Base-by-base conservation (phyloP, 2,329 filamentous ascomycete species). In the Arachnopeziza araneosa region DNA sequence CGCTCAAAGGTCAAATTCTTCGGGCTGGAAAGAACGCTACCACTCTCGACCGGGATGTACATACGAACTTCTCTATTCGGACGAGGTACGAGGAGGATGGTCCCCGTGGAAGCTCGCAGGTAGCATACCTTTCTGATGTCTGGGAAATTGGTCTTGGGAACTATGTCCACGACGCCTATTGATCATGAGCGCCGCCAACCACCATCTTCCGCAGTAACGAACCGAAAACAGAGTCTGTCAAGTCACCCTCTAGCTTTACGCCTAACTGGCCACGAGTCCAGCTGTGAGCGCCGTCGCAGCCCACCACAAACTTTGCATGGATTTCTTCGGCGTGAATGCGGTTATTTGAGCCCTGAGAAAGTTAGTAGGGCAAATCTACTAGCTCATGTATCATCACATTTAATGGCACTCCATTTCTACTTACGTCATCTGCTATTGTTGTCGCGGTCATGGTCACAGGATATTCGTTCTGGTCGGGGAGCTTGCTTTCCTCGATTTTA, bases 301-400 rank as follows among this genome's bases (percentile, higher is more conserved):
- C 87, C 5, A 91, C 77, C 50, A 90, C 76, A 64, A 88, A 90
- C 69, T 87, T 87, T 10, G 82, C 79, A 49, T 75, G 78, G 1
- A 87, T 74, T 0, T 73, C 73, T 3, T 82, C 83, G 36, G 36
- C 36, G 36, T 44, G 36, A 44, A 44, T 19, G 36, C 36, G 36
- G 12, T 44, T 44, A 44, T 5, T 44, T 44, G 36, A 44, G 36
- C 36, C 36, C 36, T 44, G 36, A 44, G 36, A 14, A 44, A 44
- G 36, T 44, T 44, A 44, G 36, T 44, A 44, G 17, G 17, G 36
- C 36, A 14, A 44, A 44, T 44, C 36, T 44, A 61, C 84, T 83
- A 44, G 83, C 81, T 7, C 73, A 70, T 17, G 69, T 77, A 59
- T 71, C 17, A 5, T 75, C 48, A 68, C 69, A 24, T 78, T 76